Base-by-base conservation (phyloP, 345 rosid species). In the Aquilaria malaccensis region DNA sequence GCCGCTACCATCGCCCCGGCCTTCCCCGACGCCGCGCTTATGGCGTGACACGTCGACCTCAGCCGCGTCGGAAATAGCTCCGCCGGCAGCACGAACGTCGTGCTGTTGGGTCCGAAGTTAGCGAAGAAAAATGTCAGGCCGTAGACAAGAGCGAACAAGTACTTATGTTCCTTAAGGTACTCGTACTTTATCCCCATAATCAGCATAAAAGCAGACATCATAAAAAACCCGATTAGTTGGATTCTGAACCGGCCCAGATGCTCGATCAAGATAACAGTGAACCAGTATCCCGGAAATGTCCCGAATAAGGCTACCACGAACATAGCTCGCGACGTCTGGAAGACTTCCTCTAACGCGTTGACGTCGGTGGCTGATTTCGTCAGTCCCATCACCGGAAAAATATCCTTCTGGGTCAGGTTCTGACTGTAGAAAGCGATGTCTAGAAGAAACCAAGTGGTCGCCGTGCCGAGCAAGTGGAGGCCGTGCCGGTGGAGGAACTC, bases 251-350 rank as follows among this genome's bases (percentile, higher is more conserved):
- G 63, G 7, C 68, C 76, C 9, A 72, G 49, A 32, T 46, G 67
- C 58, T 72, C 72, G 12, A 72, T 72, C 30, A 72, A 58, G 48
- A 59, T 45, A 4, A 72, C 76, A 0, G 76, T 67, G 63, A 66
- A 58, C 76, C 76, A 67, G 13, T 72, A 72, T n/a, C 76, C 76
- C 2, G 72, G 72, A 62, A 72, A 59, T 0, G 76, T 72, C 57
- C 65, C 63, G 57, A 68, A 72, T 6, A 67, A 71, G 2, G 71
- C 68, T 10, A 67, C 67, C 15, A 67, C 64, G 49, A 59, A 57
- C 60, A 67, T 71, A 11, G 72, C 76, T 0, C 61, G 53, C 5
- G 70, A 52, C 11, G 65, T 65, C 53, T 13, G 61, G 49, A 37
- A 61, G 11, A 66, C 67, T 65, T 71, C 75, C 37, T 59, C 68